These are phyloP conservation scores for Aureobasidium pullulans DNA, from an alignment of 2,329 filamentous ascomycete species.

Conservation along the genomic window DNA sequence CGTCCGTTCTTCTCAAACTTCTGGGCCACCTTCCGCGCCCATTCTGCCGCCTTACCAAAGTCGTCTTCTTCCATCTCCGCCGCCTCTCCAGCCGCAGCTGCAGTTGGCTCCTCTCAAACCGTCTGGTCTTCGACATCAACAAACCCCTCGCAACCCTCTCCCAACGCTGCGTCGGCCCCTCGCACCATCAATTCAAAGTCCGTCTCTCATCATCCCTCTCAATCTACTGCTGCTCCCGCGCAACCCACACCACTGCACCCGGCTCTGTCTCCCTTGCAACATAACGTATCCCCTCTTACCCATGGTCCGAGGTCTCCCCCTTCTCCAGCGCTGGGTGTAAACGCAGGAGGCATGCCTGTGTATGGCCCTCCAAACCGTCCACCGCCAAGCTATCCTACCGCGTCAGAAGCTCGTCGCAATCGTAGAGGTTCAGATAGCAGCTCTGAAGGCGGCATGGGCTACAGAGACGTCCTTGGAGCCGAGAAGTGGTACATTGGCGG, in stretches of 20 bases:
- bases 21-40: conserved; percentile 59
- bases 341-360: conserved; percentile 20
- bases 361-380: conserved; percentile 30
- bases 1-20: conserved; percentile 60
- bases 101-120: conserved; percentile 17
- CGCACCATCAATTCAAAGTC: conserved; percentile 44
- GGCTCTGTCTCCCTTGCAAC: conserved; percentile 29
- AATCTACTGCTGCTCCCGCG: conserved; percentile 10
- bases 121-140: conserved; percentile 22
- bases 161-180: conserved; percentile 31
- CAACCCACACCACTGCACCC: conserved; percentile 34
- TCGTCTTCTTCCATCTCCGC: conserved; percentile 38
- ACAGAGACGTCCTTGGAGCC: conserved; percentile 61
- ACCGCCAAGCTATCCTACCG: conserved; percentile 26
- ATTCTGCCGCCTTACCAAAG: conserved; percentile 51
- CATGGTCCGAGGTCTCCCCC: conserved; percentile 30
- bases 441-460: conserved; percentile 62
- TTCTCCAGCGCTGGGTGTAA: conserved; percentile 14
- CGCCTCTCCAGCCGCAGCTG: conserved; percentile 32
- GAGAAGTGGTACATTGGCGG: conserved; percentile 82
- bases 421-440: conserved; percentile 67
- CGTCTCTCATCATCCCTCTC: conserved; percentile 19
- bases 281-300: conserved; percentile 30
- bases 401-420: conserved; percentile 24
- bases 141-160: conserved; percentile 20